These are phyloP conservation scores for Citeromyces hawaiiensis DNA, from an alignment of 1,139 yeast species.

Conservation along the genomic window DNA sequence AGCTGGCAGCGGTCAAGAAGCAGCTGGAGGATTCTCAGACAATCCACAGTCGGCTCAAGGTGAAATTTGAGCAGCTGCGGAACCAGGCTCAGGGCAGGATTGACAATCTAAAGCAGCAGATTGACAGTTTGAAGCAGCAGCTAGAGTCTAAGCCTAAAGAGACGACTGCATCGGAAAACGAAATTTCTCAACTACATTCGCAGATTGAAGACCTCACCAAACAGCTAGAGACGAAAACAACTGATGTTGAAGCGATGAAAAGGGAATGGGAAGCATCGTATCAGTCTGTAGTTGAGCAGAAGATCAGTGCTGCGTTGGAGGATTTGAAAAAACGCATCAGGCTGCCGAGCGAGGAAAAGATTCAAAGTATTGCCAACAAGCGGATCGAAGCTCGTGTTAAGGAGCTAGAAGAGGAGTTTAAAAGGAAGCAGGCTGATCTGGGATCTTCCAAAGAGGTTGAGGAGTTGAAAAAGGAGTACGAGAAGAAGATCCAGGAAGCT, in stretches of 20 bases:
- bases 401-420: conserved; percentile 14
- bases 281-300: conserved; percentile 2
- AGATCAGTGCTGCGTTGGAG: conserved; percentile 6
- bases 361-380: conserved; percentile 16
- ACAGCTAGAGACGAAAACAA: conserved; percentile 1
- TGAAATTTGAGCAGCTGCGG: conserved; percentile 12
- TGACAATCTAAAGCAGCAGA: conserved; percentile 3
- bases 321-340: conserved; percentile 11
- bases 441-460: conserved; percentile 6
- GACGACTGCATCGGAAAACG: neutral
- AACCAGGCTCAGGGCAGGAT: conserved; percentile 14
- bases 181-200: too few relatives aligned
- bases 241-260: conserved; percentile 1
- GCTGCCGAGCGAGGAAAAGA: conserved; percentile 16
- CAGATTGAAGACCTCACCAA: neutral
- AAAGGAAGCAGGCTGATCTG: conserved; percentile 9
- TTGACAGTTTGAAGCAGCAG: neutral
- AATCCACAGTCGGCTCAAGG: conserved; percentile 9
- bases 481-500: conserved; percentile 11
- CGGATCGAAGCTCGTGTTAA: conserved; percentile 14
- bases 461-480: conserved; percentile 3
- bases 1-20: conserved; percentile 20
- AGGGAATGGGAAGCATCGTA: conserved; percentile 3
- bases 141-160: neutral
- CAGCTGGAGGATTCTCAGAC: conserved; percentile 16